A percentile compares a stretch with the other conserved stretches of the same genome.
phyloP scores from a whole-genome alignment of 2,329 filamentous ascomycete species.

The Fusarium sterilihyphosum region DNA sequence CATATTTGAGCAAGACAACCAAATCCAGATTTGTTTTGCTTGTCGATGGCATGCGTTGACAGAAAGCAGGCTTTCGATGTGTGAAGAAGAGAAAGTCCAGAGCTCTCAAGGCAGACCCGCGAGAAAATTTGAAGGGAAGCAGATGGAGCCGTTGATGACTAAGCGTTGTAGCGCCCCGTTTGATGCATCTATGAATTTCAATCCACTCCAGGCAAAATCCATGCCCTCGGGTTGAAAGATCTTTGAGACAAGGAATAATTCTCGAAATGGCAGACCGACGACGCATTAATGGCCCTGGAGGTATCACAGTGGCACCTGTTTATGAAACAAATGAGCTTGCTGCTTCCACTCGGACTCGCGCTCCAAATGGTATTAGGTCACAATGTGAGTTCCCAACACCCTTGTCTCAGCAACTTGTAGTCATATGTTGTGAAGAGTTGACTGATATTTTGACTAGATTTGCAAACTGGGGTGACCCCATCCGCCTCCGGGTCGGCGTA shows the following conservation, averaged over 20 bases:
- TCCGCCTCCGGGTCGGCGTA: constrained; percentile 95
- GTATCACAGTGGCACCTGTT: constrained; percentile 78
- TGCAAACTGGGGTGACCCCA: constrained; percentile 91
- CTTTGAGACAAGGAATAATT: neutral
- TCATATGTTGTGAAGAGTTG: neutral
- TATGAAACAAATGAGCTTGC: constrained; percentile 65
- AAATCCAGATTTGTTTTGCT: neutral
- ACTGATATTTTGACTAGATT: constrained; percentile 63
- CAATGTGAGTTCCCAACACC: constrained; percentile 72
- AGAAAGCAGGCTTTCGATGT: constrained; percentile 8
- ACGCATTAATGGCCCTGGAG: constrained; percentile 87
- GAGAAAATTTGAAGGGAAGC: constrained; percentile 37
- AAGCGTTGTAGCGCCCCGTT: constrained; percentile 16
- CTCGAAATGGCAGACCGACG: constrained; percentile 80
- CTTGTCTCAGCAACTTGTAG: neutral
- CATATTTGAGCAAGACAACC: neutral
- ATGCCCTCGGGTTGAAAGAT: constrained; percentile 10
- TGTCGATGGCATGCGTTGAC: neutral
- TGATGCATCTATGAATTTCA: constrained; percentile 25
- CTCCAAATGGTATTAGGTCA: constrained; percentile 79
- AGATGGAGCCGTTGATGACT: constrained; percentile 37
- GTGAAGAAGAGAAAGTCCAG: constrained; percentile 28
- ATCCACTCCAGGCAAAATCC: constrained; percentile 32
- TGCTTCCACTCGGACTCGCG: constrained; percentile 63
- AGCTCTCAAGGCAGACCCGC: neutral